Percentiles rank a stretch among this genome's conserved stretches.
Evolutionary conservation across 1,284 basidiomycete species (phyloP).

Genomic region (Lentinula novae-zelandiae): DNA sequence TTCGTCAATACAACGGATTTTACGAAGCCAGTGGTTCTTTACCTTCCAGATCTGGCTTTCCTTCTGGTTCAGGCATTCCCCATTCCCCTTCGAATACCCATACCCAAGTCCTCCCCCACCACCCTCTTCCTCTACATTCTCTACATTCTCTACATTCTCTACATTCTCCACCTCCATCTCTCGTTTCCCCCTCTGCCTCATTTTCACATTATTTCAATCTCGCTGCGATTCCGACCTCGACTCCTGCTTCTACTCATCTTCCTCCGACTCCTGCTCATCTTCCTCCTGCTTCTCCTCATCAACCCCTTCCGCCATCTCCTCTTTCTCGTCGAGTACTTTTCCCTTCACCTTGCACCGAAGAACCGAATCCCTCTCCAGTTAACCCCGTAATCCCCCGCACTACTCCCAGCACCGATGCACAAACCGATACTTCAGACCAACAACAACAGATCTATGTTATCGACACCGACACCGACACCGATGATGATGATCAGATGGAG

Average conservation of each 20-base stretch:
- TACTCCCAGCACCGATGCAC: background rate
- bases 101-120: too few relatives aligned
- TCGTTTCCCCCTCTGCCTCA: background rate
- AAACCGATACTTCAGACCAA: too few relatives aligned
- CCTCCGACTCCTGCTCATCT: background rate
- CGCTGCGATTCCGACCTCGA: background rate
- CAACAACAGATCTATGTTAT: too few relatives aligned
- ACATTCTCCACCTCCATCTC: too few relatives aligned
- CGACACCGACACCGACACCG: background rate
- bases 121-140: too few relatives aligned
- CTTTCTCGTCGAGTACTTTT: too few relatives aligned
- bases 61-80: background rate
- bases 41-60: background rate
- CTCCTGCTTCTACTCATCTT: background rate
- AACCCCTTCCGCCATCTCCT: background rate
- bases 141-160: too few relatives aligned
- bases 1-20: background rate
- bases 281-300: background rate
- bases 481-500: conserved; percentile 6
- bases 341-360: too few relatives aligned
- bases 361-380: background rate
- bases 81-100: background rate
- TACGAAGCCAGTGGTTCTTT: background rate
- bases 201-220: background rate
- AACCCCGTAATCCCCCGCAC: background rate